Evolutionary conservation across 2,329 filamentous ascomycete genomes (phyloP).

Genomic region (Clonostachys chloroleuca): DNA sequence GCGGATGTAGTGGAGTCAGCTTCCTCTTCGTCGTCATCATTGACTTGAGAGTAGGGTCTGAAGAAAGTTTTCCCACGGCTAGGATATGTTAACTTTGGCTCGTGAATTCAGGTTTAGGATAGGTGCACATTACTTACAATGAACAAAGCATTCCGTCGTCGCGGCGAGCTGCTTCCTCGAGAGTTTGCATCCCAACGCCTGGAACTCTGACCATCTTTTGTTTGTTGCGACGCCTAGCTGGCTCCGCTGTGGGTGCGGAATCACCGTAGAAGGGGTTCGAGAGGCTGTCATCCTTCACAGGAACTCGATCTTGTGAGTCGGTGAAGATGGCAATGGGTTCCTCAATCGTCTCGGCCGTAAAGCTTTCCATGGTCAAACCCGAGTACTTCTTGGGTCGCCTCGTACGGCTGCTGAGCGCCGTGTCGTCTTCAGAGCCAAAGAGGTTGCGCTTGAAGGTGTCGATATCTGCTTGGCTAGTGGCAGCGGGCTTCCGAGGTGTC

Average conservation of each 20-base stretch:
- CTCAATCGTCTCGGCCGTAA: conserved; percentile 50
- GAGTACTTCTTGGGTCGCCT: conserved; percentile 46
- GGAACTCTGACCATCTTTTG: conserved; percentile 49
- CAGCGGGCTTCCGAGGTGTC: conserved; percentile 64
- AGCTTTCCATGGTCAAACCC: conserved; percentile 51
- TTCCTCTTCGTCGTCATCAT: conserved; percentile 16
- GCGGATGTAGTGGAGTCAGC: background rate
- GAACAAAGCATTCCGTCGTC: conserved; percentile 71
- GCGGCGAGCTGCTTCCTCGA: conserved; percentile 60
- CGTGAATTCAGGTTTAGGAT: background rate
- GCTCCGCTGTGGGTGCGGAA: conserved; percentile 27
- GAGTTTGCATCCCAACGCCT: conserved; percentile 51
- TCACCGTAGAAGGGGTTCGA: conserved; percentile 70
- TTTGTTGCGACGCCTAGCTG: conserved; percentile 47
- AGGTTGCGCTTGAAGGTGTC: conserved; percentile 55
- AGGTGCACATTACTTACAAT: conserved; percentile 57
- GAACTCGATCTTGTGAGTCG: conserved; percentile 74
- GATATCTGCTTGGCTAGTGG: conserved; percentile 42
- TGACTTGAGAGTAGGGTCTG: conserved; percentile 46
- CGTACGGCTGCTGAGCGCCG: conserved; percentile 49
- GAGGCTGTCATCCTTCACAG: conserved; percentile 57
- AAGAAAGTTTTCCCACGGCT: conserved; percentile 80
- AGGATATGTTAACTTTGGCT: conserved; percentile 13
- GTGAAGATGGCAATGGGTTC: conserved; percentile 69
- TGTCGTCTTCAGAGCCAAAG: conserved; percentile 54